Percentiles rank a stretch among this genome's conserved stretches.
phyloP scores from a whole-genome alignment of 202 grass and related monocot genomes.

The Cymbopogon flexuosus region DNA sequence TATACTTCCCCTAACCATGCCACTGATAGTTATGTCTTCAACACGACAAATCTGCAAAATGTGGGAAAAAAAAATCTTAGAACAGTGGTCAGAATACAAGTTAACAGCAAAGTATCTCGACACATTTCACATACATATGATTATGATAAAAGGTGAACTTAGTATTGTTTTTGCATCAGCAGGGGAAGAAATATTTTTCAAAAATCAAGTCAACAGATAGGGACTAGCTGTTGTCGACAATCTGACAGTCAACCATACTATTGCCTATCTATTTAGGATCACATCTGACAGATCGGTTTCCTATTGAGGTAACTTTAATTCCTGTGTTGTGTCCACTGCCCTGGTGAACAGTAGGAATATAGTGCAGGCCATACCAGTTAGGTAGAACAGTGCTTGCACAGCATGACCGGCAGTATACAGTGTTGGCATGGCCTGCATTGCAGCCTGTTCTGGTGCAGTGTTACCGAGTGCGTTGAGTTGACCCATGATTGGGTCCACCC shows the following conservation, averaged over 20 bases:
- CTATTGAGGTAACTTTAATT: not conserved
- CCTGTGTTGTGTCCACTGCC: not conserved
- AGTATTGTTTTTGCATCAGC: not conserved
- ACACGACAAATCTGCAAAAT: slow-evolving; percentile 84
- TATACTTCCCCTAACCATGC: slow-evolving; percentile 78
- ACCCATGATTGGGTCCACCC: not conserved
- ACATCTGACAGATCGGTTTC: not conserved
- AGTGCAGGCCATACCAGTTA: not conserved
- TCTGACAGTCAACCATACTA: not conserved
- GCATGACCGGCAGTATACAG: no score
- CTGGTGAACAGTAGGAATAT: not conserved
- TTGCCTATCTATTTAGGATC: not conserved
- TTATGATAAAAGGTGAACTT: slow-evolving; percentile 9
- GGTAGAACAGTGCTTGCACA: not conserved
- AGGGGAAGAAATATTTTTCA: slow-evolving; percentile 22
- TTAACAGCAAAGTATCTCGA: not conserved
- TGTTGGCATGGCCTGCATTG: not conserved
- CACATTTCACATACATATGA: slow-evolving; percentile 6
- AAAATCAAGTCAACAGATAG: not conserved
- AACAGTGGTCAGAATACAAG: slow-evolving; percentile 13
- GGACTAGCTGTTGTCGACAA: not conserved
- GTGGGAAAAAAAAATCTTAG: slow-evolving; percentile 6
- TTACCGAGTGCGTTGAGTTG: not conserved
- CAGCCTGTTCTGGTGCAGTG: not conserved
- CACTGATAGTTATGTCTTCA: slow-evolving; percentile 86